These are phyloP conservation scores for Talaromyces sp. DNA, from an alignment of 2,329 filamentous ascomycete genomes.

Conservation along the genomic window DNA sequence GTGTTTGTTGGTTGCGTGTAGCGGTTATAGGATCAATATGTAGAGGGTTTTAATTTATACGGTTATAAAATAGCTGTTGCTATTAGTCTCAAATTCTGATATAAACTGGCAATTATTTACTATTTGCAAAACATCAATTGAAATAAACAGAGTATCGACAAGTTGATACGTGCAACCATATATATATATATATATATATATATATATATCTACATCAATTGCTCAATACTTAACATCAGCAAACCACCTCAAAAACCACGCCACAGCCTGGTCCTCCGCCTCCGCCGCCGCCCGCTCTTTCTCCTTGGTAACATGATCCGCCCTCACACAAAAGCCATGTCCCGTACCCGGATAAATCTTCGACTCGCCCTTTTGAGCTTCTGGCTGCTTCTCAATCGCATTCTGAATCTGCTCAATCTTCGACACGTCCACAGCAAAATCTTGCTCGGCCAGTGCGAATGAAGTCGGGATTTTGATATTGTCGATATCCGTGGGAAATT, in stretches of 20 bases:
- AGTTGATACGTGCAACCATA: neutral
- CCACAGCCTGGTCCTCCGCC: constrained; percentile 23
- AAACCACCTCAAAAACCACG: constrained; percentile 11
- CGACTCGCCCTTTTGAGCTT: constrained; percentile 18
- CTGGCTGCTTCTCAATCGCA: constrained; percentile 15
- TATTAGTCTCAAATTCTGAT: neutral
- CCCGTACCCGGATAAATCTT: constrained; percentile 21
- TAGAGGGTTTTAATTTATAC: no score
- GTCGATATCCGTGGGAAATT: constrained; percentile 44
- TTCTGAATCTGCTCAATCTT: constrained; percentile 19
- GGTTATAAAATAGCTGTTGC: no score
- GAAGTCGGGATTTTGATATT: constrained; percentile 19
- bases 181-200: neutral
- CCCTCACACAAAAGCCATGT: constrained; percentile 25
- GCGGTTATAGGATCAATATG: no score
- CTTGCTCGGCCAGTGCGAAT: constrained; percentile 21
- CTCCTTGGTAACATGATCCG: constrained; percentile 18
- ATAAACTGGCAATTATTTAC: neutral
- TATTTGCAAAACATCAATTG: neutral
- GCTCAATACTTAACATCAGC: neutral
- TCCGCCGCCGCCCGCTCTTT: constrained; percentile 19
- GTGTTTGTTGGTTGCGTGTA: no score
- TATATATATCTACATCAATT: no score
- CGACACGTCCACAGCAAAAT: constrained; percentile 15
- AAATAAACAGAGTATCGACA: no score